Percentiles rank a stretch among this genome's conserved stretches.
These are phyloP conservation scores for Nannizziopsis arthrosporioides DNA, from an alignment of 2,329 filamentous ascomycete species.

Conservation along the genomic window DNA sequence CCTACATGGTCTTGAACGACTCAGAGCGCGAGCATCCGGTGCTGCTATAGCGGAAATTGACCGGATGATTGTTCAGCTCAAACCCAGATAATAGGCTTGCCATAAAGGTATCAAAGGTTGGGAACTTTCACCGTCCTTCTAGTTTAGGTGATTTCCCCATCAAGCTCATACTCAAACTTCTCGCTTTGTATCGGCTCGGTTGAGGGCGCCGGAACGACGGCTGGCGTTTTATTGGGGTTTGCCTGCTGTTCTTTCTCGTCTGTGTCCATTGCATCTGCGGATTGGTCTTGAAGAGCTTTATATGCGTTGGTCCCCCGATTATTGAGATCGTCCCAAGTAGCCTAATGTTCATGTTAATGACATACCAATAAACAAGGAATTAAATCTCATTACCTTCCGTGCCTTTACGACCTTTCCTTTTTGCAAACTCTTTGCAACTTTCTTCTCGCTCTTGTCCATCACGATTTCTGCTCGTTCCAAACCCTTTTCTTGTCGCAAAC, in stretches of 20 bases:
- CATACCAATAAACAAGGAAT: background rate
- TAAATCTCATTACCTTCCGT: slow-evolving; percentile 27
- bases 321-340: slow-evolving; percentile 17
- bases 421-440: slow-evolving; percentile 42
- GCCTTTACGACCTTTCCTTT: slow-evolving; percentile 40
- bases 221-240: slow-evolving; percentile 14
- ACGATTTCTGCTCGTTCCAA: slow-evolving; percentile 46
- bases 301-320: slow-evolving; percentile 7
- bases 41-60: slow-evolving; percentile 69
- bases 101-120: background rate
- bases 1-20: slow-evolving; percentile 56
- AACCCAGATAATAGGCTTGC: slow-evolving; percentile 32
- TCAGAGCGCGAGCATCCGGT: slow-evolving; percentile 62
- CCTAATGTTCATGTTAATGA: slow-evolving; percentile 11
- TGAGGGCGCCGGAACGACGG: background rate
- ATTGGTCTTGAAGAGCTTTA: slow-evolving; percentile 8
- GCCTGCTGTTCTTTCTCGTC: slow-evolving; percentile 6
- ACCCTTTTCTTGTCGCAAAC: slow-evolving; percentile 42
- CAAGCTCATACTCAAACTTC: slow-evolving; percentile 26
- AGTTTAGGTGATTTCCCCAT: slow-evolving; percentile 38
- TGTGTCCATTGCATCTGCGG: slow-evolving; percentile 11
- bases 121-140: background rate
- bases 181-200: slow-evolving; percentile 3
- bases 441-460: slow-evolving; percentile 45
- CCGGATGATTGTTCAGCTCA: slow-evolving; percentile 52